A percentile compares a stretch with the other conserved stretches of the same genome.
Evolutionary conservation across 306 rosid genomes (phyloP).

Genomic region (Corylus heterophylla): DNA sequence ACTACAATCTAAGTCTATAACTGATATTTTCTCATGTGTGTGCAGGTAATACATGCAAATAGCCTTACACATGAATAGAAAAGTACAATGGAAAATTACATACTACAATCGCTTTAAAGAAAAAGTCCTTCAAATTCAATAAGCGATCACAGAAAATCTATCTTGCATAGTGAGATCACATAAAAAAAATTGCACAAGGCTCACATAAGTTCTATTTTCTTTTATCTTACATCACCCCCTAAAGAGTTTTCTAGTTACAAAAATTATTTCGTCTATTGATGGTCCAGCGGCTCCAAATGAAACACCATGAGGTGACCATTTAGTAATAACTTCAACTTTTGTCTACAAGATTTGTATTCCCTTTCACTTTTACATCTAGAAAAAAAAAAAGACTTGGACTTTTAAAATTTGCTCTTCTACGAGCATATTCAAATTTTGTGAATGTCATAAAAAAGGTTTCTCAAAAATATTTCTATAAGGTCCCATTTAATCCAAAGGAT

Average conservation of each 20-base stretch:
- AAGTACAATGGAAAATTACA: neutral
- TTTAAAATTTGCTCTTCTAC: neutral
- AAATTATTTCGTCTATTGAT: neutral
- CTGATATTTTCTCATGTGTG: neutral
- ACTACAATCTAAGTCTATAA: neutral
- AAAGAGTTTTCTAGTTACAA: neutral
- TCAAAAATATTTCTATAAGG: neutral
- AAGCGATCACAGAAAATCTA: neutral
- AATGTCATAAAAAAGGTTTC: too few species aligned
- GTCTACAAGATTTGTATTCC: neutral
- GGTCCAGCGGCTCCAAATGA: neutral
- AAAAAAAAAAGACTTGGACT: neutral
- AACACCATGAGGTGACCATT: neutral
- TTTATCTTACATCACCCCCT: neutral
- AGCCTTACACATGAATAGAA: neutral
- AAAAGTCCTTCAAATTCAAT: neutral
- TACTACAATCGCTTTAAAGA: neutral
- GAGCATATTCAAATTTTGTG: neutral
- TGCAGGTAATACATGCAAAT: neutral
- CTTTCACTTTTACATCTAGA: neutral
- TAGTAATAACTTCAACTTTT: too few species aligned
- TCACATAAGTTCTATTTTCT: neutral
- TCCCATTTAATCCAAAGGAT: neutral
- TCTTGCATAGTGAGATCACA: neutral
- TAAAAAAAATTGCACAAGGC: neutral